phyloP scores from a whole-genome alignment of 2,329 filamentous ascomycete genomes.

The Pseudogymnoascus destructans region DNA sequence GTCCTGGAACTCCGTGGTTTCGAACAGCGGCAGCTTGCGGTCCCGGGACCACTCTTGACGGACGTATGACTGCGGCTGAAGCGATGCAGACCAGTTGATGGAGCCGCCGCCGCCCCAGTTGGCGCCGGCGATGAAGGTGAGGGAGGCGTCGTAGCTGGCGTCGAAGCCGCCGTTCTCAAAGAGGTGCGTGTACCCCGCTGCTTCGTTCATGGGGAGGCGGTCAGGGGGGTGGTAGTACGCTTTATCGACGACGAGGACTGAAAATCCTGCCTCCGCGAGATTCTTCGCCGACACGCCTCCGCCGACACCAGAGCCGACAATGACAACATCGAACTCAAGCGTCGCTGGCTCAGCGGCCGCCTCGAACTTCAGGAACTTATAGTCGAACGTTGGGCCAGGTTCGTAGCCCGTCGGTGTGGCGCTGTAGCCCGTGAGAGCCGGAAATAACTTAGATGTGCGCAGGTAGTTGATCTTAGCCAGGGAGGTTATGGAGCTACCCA shows the following conservation, averaged over 20 bases:
- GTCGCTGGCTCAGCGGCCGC: conserved; percentile 33
- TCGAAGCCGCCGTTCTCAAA: conserved; percentile 54
- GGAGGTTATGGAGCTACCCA: conserved; percentile 42
- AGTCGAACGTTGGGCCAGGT: conserved; percentile 27
- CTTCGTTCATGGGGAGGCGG: conserved; percentile 61
- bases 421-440: conserved; percentile 45
- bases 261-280: conserved; percentile 60
- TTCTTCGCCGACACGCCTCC: conserved; percentile 72
- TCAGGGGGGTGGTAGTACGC: conserved; percentile 60
- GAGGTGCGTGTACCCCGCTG: conserved; percentile 45
- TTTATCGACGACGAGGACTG: conserved; percentile 73
- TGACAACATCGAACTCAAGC: conserved; percentile 67
- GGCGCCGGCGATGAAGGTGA: conserved; percentile 52
- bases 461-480: conserved; percentile 35
- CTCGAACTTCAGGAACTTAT: conserved; percentile 23
- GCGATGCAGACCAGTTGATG: conserved; percentile 65
- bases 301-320: conserved; percentile 79
- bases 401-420: conserved; percentile 34
- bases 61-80: conserved; percentile 60
- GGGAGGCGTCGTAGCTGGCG: conserved; percentile 41
- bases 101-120: conserved; percentile 80
- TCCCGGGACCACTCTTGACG: conserved; percentile 66
- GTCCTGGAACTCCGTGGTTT: conserved; percentile 59
- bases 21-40: conserved; percentile 60
- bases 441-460: conserved; percentile 42